Percentiles rank a stretch among this genome's conserved stretches.
These are phyloP conservation scores for Physcia stellaris DNA, from an alignment of 495 filamentous ascomycete genomes.

Conservation along the genomic window DNA sequence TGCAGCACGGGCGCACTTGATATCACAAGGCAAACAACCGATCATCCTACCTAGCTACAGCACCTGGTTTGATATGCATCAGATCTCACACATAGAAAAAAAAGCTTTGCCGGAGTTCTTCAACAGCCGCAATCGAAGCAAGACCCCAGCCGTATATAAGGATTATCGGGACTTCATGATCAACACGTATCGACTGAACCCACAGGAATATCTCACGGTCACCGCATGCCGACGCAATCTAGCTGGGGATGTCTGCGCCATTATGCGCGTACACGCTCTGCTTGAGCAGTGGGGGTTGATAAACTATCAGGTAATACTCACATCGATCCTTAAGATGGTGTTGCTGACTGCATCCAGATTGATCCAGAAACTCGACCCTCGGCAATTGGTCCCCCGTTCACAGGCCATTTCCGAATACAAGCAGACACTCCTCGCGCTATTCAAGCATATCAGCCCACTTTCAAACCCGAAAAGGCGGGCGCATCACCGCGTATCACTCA, in stretches of 20 bases:
- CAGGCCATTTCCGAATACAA: constrained; percentile 88
- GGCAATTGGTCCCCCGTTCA: constrained; percentile 90
- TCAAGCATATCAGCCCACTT: constrained; percentile 83
- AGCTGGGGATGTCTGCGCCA: constrained; percentile 94
- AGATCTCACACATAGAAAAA: constrained; percentile 72
- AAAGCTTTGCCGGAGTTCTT: constrained; percentile 95
- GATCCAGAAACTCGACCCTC: constrained; percentile 91
- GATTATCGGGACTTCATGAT: constrained; percentile 99
- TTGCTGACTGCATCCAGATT: constrained; percentile 45
- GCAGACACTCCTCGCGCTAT: constrained; percentile 91
- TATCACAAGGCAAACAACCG: constrained; percentile 70
- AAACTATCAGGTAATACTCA: constrained; percentile 75
- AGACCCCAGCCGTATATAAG: constrained; percentile 94
- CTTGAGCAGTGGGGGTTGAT: constrained; percentile 99
- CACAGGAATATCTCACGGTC: constrained; percentile 89
- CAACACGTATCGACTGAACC: constrained; percentile 93
- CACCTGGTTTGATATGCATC: constrained; percentile 97
- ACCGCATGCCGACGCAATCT: constrained; percentile 94
- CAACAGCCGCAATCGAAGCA: constrained; percentile 94
- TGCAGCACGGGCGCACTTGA: constrained; percentile 76
- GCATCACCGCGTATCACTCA: constrained; percentile 50
- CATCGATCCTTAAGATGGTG: no score
- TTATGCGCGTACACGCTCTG: constrained; percentile 96
- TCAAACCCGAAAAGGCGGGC: constrained; percentile 55
- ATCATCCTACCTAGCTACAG: constrained; percentile 95